These are phyloP conservation scores for Ensete ventricosum DNA, from an alignment of 176 grass and related monocot species.

Conservation along the genomic window DNA sequence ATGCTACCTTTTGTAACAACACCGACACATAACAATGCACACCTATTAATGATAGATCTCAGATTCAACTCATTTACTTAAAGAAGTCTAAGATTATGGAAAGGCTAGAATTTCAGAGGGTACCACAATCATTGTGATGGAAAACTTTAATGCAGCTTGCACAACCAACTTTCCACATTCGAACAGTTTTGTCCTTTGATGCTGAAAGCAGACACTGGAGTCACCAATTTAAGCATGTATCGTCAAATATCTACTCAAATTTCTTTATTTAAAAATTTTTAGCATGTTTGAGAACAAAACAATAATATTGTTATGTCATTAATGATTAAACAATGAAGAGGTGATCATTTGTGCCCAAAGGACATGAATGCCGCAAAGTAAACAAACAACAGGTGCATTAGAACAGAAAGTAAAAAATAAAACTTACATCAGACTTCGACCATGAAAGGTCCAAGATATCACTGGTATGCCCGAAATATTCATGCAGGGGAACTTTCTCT, in stretches of 20 bases:
- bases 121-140: slow-evolving; percentile 10
- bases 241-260: slow-evolving; percentile 2
- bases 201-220: slow-evolving; percentile 1
- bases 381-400: neutral
- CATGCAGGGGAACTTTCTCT: slow-evolving; percentile 52
- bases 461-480: slow-evolving; percentile 61
- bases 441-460: slow-evolving; percentile 76
- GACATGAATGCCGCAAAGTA: no score
- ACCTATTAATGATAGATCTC: no score
- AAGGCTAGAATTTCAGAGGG: neutral
- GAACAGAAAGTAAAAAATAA: neutral
- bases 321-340: no score
- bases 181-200: slow-evolving; percentile 10
- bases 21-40: no score
- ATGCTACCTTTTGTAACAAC: no score
- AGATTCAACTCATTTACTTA: no score
- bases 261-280: neutral
- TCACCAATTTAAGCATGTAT: neutral
- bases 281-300: neutral
- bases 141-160: neutral
- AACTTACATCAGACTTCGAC: slow-evolving; percentile 81
- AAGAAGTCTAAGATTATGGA: neutral
- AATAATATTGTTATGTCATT: neutral
- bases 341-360: no score
- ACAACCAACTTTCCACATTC: slow-evolving; percentile 7